These are phyloP conservation scores for Falciphora oryzae DNA, from an alignment of 2,329 filamentous ascomycete genomes.

Conservation along the genomic window DNA sequence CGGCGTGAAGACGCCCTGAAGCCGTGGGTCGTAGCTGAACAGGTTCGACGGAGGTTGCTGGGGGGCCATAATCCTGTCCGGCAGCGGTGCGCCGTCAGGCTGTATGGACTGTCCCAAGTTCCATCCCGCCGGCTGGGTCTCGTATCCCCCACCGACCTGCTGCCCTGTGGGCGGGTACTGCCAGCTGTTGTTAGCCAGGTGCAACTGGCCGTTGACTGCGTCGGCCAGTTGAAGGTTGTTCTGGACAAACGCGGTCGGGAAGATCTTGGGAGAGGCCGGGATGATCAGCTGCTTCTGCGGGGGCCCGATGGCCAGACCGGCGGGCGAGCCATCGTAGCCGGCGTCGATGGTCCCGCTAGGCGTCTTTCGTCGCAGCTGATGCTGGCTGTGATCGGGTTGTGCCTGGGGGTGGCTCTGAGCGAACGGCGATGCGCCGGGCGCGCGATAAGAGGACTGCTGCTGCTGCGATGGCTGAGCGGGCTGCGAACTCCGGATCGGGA, in stretches of 20 bases:
- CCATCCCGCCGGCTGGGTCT: constrained; percentile 8
- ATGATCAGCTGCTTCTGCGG: constrained; percentile 80
- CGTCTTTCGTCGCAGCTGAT: constrained; percentile 84
- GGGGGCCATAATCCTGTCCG: constrained; percentile 2
- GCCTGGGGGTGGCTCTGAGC: constrained; percentile 11
- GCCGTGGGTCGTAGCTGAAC: constrained; percentile 16
- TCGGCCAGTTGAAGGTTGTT: constrained; percentile 13
- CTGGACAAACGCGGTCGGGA: constrained; percentile 25
- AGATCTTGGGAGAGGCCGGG: constrained; percentile 42
- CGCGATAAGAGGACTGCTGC: background rate
- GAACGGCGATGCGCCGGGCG: constrained; percentile 18
- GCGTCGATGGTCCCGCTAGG: constrained; percentile 89
- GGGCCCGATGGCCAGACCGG: constrained; percentile 65
- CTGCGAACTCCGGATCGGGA: constrained; percentile 32
- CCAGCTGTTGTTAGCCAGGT: background rate
- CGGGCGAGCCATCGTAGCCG: constrained; percentile 80
- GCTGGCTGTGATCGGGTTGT: constrained; percentile 46
- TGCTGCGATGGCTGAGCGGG: constrained; percentile 20
- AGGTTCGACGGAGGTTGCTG: constrained; percentile 12
- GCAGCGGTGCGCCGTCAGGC: constrained; percentile 2
- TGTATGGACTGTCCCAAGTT: constrained; percentile 6
- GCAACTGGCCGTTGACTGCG: constrained; percentile 8
- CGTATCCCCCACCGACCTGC: background rate
- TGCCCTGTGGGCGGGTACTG: background rate
- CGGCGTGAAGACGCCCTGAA: constrained; percentile 24